phyloP scores from a whole-genome alignment of 2,329 filamentous ascomycete species.

The Trichoderma asperellum region DNA sequence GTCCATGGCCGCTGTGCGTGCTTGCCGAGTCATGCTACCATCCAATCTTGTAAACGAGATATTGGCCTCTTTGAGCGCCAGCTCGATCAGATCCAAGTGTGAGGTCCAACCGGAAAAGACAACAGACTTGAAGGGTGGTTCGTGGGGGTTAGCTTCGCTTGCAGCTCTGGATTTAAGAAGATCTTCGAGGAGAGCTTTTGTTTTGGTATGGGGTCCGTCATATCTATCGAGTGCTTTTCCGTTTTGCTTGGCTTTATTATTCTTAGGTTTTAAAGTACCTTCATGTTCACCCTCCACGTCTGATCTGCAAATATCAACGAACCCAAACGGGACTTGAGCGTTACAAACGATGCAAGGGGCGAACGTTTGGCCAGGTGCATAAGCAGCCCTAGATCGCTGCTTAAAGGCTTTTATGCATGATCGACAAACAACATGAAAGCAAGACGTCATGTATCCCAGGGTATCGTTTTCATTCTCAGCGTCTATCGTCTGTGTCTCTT shows the following conservation, averaged over 20 bases:
- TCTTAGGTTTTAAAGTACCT: slow-evolving; percentile 48
- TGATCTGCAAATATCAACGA: slow-evolving; percentile 69
- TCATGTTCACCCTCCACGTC: slow-evolving; percentile 62
- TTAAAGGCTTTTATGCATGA: slow-evolving; percentile 68
- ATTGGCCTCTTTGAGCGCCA: slow-evolving; percentile 69
- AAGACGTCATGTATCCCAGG: slow-evolving; percentile 80
- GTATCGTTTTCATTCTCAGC: slow-evolving; percentile 62
- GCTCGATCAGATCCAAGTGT: slow-evolving; percentile 88
- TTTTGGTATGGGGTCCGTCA: slow-evolving; percentile 88
- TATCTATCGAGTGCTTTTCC: slow-evolving; percentile 71
- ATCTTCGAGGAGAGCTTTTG: slow-evolving; percentile 76
- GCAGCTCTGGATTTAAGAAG: slow-evolving; percentile 67
- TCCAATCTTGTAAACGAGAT: slow-evolving; percentile 83
- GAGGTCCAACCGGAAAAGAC: slow-evolving; percentile 97
- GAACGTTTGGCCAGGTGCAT: slow-evolving; percentile 43
- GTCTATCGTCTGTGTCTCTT: slow-evolving; percentile 60
- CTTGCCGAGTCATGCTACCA: slow-evolving; percentile 78
- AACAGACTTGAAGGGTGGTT: slow-evolving; percentile 86
- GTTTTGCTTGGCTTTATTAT: slow-evolving; percentile 34
- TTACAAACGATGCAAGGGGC: slow-evolving; percentile 72
- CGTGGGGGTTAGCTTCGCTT: slow-evolving; percentile 62
- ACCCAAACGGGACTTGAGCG: slow-evolving; percentile 62
- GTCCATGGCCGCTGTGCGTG: slow-evolving; percentile 76
- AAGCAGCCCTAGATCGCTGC: slow-evolving; percentile 51
- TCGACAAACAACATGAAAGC: slow-evolving; percentile 83